Conservation (phyloP, 495 filamentous ascomycete genomes). For the Saxophila tyrrhenica region DNA sequence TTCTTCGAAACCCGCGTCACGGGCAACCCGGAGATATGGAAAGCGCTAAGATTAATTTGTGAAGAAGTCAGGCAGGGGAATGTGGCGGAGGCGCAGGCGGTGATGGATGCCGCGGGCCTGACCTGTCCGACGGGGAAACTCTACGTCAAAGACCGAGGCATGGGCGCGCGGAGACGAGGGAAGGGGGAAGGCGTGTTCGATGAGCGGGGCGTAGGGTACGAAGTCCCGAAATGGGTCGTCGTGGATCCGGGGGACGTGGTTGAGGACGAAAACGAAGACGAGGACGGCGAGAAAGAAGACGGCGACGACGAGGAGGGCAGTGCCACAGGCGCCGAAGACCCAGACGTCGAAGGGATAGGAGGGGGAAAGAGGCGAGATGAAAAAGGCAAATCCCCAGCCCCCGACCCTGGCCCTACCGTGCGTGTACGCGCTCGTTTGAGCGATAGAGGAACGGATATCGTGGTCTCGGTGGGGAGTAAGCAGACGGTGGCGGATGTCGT, state of each 20-base stretch:
- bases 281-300: constrained; percentile 28
- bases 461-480: constrained; percentile 46
- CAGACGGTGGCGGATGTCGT: constrained; percentile 54
- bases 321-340: too few relatives aligned
- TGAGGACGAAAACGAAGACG: constrained; percentile 25
- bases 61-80: constrained; percentile 50
- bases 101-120: constrained; percentile 65
- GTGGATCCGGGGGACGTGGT: constrained; percentile 62
- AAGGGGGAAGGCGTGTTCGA: constrained; percentile 51
- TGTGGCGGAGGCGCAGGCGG: constrained; percentile 62
- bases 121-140: constrained; percentile 59
- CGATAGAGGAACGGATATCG: constrained; percentile 54
- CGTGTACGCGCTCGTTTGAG: constrained; percentile 55
- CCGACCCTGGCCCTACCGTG: constrained; percentile 41
- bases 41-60: constrained; percentile 52
- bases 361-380: constrained; percentile 6
- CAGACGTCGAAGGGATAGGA: constrained; percentile 26
- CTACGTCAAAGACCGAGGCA: constrained; percentile 58
- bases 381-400: constrained; percentile 19
- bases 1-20: constrained; percentile 62
- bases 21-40: constrained; percentile 68
- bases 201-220: constrained; percentile 61
- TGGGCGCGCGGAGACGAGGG: not conserved
- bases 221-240: constrained; percentile 64
- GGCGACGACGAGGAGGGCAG: constrained; percentile 5